phyloP scores from a whole-genome alignment of 1,139 yeast genomes.

The Debaryomyces nepalensis region DNA sequence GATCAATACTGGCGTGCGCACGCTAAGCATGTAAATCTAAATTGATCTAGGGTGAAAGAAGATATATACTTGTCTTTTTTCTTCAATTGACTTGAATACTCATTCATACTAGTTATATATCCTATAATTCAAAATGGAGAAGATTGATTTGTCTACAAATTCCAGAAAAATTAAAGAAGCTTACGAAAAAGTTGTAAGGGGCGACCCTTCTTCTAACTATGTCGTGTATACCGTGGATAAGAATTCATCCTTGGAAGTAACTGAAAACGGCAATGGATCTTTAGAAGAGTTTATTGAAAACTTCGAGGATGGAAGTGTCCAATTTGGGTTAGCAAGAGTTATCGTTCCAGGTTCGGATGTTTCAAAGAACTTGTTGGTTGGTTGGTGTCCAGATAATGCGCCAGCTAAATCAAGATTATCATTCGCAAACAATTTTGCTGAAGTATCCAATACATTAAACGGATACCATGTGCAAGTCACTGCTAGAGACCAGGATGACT shows the following conservation, averaged over 20 bases:
- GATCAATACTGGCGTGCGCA: conserved; percentile 2
- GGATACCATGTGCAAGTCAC: conserved; percentile 96
- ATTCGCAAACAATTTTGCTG: conserved; percentile 76
- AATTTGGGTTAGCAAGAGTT: conserved; percentile 88
- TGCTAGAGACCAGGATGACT: conserved; percentile 92
- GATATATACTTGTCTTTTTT: not conserved
- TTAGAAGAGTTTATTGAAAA: conserved; percentile 79
- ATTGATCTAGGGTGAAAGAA: conserved; percentile 6
- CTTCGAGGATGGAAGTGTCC: conserved; percentile 87
- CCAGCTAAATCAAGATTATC: conserved; percentile 75
- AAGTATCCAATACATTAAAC: conserved; percentile 65
- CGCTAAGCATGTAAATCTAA: conserved; percentile 1
- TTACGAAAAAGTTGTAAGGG: conserved; percentile 67
- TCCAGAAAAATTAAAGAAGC: conserved; percentile 64
- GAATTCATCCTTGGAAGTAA: conserved; percentile 59
- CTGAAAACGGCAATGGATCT: conserved; percentile 62
- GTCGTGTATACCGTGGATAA: conserved; percentile 67
- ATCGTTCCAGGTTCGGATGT: conserved; percentile 90
- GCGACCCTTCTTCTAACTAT: conserved; percentile 59
- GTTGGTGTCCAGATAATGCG: conserved; percentile 94
- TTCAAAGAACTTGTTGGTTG: conserved; percentile 78
- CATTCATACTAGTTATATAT: conserved; percentile 7
- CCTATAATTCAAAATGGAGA: conserved; percentile 45
- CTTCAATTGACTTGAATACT: conserved; percentile 6
- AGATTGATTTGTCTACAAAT: conserved; percentile 59